Conservation (phyloP, 2,329 filamentous ascomycete species). For the Neoarthrinium moseri region DNA sequence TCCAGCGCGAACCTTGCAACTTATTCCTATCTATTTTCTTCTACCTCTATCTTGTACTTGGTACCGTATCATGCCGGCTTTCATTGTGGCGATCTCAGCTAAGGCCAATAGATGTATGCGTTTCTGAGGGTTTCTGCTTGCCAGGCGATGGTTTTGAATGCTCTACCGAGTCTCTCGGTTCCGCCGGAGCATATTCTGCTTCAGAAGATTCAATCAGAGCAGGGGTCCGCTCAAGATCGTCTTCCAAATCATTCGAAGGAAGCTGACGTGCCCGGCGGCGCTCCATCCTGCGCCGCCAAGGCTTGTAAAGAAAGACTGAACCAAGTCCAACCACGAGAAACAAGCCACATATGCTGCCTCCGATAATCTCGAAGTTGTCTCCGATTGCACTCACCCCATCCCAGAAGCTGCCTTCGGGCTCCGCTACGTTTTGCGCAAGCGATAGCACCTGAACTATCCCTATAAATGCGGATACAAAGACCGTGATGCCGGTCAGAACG, state of each 20-base stretch:
- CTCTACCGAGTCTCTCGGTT: too few relatives aligned
- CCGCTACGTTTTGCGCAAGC: conserved; percentile 72
- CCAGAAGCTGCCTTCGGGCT: conserved; percentile 81
- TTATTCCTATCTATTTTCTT: too few relatives aligned
- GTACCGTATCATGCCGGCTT: too few relatives aligned
- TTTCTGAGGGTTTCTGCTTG: too few relatives aligned
- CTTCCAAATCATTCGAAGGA: conserved; percentile 11
- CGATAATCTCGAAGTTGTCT: conserved; percentile 83
- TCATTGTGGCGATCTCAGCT: too few relatives aligned
- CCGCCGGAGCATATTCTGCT: too few relatives aligned
- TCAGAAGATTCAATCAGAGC: too few relatives aligned
- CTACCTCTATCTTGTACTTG: too few relatives aligned
- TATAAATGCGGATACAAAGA: conserved; percentile 81
- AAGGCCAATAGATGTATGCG: too few relatives aligned
- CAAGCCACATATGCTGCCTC: conserved; percentile 79
- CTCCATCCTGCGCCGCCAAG: conserved; percentile 65
- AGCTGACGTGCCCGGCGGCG: conserved; percentile 18
- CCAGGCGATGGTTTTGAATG: too few relatives aligned
- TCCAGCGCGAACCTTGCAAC: too few relatives aligned
- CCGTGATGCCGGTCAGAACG: conserved; percentile 79
- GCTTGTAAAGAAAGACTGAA: conserved; percentile 73
- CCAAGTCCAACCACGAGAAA: conserved; percentile 77
- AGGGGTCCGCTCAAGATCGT: too few relatives aligned
- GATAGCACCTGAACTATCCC: conserved; percentile 82
- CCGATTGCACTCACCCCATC: conserved; percentile 75